Evolutionary conservation across 2,329 filamentous ascomycete species (phyloP).

Genomic region (Curvularia lunata): DNA sequence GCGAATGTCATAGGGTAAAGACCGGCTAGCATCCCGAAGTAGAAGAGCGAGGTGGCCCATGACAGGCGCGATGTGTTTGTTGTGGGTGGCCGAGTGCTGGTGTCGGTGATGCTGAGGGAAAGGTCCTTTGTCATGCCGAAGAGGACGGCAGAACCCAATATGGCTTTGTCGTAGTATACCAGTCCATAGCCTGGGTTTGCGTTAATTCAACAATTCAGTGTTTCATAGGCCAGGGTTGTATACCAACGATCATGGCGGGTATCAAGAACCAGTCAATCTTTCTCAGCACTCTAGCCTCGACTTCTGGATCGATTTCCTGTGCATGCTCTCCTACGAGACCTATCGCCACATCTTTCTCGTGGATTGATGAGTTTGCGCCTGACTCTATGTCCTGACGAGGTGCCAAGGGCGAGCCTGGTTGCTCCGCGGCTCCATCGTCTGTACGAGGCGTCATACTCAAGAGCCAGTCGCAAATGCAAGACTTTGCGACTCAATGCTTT

Average conservation of each 20-base stretch:
- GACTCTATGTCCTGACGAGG: slow-evolving; percentile 21
- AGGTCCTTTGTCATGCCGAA: slow-evolving; percentile 80
- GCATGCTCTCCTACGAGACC: slow-evolving; percentile 65
- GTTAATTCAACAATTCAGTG: not conserved
- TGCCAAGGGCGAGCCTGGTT: slow-evolving; percentile 15
- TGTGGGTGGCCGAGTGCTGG: slow-evolving; percentile 59
- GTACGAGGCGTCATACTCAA: slow-evolving; percentile 7
- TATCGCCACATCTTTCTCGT: slow-evolving; percentile 63
- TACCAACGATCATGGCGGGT: slow-evolving; percentile 64
- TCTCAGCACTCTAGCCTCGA: slow-evolving; percentile 64
- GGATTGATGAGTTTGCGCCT: slow-evolving; percentile 26
- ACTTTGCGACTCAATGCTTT: not conserved
- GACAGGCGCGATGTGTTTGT: slow-evolving; percentile 71
- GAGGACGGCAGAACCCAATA: slow-evolving; percentile 73
- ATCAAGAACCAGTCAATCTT: slow-evolving; percentile 74
- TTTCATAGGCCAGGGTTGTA: not conserved
- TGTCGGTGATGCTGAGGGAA: slow-evolving; percentile 61
- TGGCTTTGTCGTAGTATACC: slow-evolving; percentile 77
- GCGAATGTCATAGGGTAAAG: slow-evolving; percentile 75
- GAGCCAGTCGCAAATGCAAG: not conserved
- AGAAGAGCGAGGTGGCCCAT: slow-evolving; percentile 81
- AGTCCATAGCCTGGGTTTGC: slow-evolving; percentile 62
- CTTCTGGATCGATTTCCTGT: slow-evolving; percentile 60
- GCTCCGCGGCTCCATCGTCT: slow-evolving; percentile 23
- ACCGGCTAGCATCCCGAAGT: slow-evolving; percentile 78